Evolutionary conservation across 805 yeast genomes (phyloP).

Genomic region (Saccharomycopsis schoenii): DNA sequence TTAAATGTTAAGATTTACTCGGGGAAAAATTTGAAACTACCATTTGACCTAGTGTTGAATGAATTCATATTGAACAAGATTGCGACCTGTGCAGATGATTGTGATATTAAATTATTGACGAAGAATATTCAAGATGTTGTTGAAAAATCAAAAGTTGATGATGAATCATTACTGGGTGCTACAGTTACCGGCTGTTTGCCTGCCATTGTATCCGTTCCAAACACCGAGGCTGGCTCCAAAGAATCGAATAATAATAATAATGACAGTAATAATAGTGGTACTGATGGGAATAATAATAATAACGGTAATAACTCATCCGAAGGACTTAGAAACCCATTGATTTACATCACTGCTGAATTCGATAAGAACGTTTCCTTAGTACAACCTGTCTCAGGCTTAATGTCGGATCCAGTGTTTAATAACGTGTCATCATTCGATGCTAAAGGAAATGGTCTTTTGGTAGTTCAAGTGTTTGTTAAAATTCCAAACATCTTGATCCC

Average conservation of each 20-base stretch:
- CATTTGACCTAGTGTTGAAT: conserved; percentile 59
- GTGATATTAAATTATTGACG: conserved; percentile 25
- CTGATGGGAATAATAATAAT: conserved; percentile 14
- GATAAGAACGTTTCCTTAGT: conserved; percentile 88
- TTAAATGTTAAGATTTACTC: conserved; percentile 69
- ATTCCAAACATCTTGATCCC: conserved; percentile 58
- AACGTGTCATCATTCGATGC: conserved; percentile 89
- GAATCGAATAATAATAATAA: background rate
- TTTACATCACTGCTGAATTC: conserved; percentile 83
- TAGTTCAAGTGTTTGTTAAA: conserved; percentile 69
- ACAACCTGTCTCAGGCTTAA: conserved; percentile 78
- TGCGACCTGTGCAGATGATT: conserved; percentile 43
- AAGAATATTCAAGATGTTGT: conserved; percentile 26
- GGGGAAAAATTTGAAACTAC: conserved; percentile 58
- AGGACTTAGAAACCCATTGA: conserved; percentile 48
- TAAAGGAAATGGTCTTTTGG: conserved; percentile 53
- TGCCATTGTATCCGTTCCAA: conserved; percentile 37
- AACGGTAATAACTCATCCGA: conserved; percentile 18
- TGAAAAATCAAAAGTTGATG: conserved; percentile 3
- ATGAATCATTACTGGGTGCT: conserved; percentile 6
- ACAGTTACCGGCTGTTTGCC: conserved; percentile 29
- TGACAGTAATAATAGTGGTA: background rate
- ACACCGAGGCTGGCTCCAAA: background rate
- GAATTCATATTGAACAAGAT: conserved; percentile 54
- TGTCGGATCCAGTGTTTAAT: conserved; percentile 73